phyloP scores from a whole-genome alignment of 2,329 filamentous ascomycete genomes.

The Claviceps humidiphila region DNA sequence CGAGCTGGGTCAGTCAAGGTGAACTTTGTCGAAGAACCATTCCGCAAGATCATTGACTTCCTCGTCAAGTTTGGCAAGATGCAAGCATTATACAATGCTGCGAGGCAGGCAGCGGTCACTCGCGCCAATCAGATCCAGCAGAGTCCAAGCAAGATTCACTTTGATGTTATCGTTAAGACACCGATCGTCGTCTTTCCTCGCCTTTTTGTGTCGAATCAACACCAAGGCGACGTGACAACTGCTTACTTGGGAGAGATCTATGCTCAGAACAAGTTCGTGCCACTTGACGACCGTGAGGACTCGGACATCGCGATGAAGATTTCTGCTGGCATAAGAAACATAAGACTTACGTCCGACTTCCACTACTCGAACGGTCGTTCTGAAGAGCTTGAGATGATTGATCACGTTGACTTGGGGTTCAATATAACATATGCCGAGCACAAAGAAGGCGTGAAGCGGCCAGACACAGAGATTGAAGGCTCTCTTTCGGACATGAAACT shows the following conservation, averaged over 20 bases:
- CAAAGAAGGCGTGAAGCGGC: conserved; percentile 58
- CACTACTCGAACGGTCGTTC: conserved; percentile 58
- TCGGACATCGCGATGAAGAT: conserved; percentile 77
- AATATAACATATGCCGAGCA: conserved; percentile 88
- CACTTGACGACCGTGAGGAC: conserved; percentile 62
- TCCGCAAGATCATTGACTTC: conserved; percentile 96
- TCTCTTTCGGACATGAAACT: conserved; percentile 90
- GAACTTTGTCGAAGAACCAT: conserved; percentile 94
- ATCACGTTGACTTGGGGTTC: conserved; percentile 90
- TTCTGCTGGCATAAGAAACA: conserved; percentile 80
- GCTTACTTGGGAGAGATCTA: conserved; percentile 97
- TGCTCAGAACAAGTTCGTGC: conserved; percentile 82
- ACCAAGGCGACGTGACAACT: conserved; percentile 70
- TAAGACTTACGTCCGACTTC: conserved; percentile 79
- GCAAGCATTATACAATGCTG: conserved; percentile 97
- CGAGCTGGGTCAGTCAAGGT: conserved; percentile 91
- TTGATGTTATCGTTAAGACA: conserved; percentile 85
- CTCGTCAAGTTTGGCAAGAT: conserved; percentile 98
- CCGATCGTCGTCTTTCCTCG: conserved; percentile 93
- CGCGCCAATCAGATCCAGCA: conserved; percentile 91
- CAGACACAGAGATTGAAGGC: conserved; percentile 83
- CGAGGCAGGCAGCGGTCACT: conserved; percentile 82
- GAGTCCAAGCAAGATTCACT: conserved; percentile 79
- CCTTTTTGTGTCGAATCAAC: conserved; percentile 53
- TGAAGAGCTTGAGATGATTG: conserved; percentile 91